Base-by-base conservation (phyloP, 1,284 basidiomycete species). In the Rhodotorula sp. region DNA sequence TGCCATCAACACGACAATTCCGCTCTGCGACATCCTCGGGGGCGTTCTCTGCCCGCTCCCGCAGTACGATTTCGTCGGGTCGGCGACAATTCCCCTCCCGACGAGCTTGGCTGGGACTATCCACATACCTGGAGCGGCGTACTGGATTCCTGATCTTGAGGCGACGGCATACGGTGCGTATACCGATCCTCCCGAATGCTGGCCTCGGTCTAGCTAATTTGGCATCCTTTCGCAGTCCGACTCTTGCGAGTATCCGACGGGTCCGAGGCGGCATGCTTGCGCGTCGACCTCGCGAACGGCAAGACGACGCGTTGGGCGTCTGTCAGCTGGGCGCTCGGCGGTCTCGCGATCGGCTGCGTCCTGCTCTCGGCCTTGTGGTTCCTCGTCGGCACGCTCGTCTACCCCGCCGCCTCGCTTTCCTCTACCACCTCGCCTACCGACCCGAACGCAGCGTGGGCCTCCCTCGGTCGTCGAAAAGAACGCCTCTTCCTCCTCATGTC, bases 231-330 rank as follows among this genome's bases (percentile, higher is more conserved):
- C 13, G 19, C 61, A 64, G 82, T 99, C 62, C 86, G 88, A 15
- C 84, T 98, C 32, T 85, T 84, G 1, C 87, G 92, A 71, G 83
- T 86, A 49, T 82, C 83, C 58, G 89, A 89, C 2, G 86, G 87
- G 56, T 80, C 87, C 8, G 84, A 91, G 68, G 90, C 89, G 56
- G 92, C 92, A 0, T 99, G 94, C 76, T 84, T 98, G 6, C 92
- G 95, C 80, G 87, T 92, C 13, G 95, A 93, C 1, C 83, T 98
- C 7, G 88, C 90, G 29, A 99, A 98, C 78, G 94, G 94, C 17
- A 89, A 89, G 86, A 91, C 92, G 1, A 86, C 88, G 0, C 86
- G 87, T 68, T 90, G 91, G 79, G 79, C 81, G 7, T 87, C 85
- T 4, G 93, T 92, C 20, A 85, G 87, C 76, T 95, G 91, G 90